These are phyloP conservation scores for Tubosaeta sp. DNA, from an alignment of 768 basidiomycete species.

Conservation along the genomic window DNA sequence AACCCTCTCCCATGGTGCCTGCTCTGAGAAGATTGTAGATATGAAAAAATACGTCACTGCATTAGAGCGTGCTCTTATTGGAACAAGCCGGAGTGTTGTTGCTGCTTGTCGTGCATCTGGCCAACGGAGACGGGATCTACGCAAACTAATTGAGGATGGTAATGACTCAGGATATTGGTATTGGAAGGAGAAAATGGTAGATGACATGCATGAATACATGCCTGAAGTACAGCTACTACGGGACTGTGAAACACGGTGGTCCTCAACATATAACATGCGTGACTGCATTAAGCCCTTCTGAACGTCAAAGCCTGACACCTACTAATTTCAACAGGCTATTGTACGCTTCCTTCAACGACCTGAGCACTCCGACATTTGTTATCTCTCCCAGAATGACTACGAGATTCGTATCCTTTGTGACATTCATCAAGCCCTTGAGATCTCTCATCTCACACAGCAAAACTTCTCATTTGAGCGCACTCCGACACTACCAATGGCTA, in stretches of 20 bases:
- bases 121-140: background rate
- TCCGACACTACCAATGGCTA: too few relatives aligned
- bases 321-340: too few relatives aligned
- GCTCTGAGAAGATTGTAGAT: too few relatives aligned
- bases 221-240: background rate
- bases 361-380: too few relatives aligned
- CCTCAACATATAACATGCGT: background rate
- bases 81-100: background rate
- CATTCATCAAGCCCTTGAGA: too few relatives aligned
- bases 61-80: background rate
- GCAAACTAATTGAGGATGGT: background rate
- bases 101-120: background rate
- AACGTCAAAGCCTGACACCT: too few relatives aligned
- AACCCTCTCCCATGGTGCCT: background rate
- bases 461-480: too few relatives aligned
- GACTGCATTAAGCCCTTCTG: too few relatives aligned
- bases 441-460: too few relatives aligned
- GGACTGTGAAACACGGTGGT: background rate
- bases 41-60: background rate
- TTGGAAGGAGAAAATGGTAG: background rate
- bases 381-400: too few relatives aligned
- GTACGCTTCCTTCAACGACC: too few relatives aligned
- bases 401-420: too few relatives aligned
- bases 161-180: background rate
- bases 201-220: background rate